These are phyloP conservation scores for Pythium biforme DNA, from an alignment of 352 stramenopile species.

Conservation along the genomic window DNA sequence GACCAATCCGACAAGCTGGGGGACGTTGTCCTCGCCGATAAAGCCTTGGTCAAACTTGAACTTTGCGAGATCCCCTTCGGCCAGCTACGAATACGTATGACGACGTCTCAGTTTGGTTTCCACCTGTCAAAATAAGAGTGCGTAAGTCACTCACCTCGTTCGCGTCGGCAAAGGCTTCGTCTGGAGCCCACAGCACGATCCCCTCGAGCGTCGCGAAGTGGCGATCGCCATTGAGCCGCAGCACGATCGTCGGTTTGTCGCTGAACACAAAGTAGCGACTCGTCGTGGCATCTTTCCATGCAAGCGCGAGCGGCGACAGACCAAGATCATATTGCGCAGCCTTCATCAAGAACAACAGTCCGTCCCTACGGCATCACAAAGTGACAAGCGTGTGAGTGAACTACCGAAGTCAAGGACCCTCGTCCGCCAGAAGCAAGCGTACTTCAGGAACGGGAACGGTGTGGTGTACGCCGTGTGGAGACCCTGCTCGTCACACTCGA, in stretches of 20 bases:
- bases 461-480: constrained; percentile 76
- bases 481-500: constrained; percentile 78
- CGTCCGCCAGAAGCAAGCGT: constrained; percentile 13
- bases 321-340: constrained; percentile 87
- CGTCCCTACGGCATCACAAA: constrained; percentile 52
- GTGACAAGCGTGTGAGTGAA: background rate
- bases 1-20: constrained; percentile 47
- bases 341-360: constrained; percentile 90
- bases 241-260: constrained; percentile 69
- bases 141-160: constrained; percentile 45
- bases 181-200: constrained; percentile 50
- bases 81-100: constrained; percentile 36
- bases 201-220: constrained; percentile 75
- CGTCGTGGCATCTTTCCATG: constrained; percentile 88
- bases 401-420: background rate
- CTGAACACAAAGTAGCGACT: constrained; percentile 81
- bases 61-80: constrained; percentile 72
- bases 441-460: constrained; percentile 87
- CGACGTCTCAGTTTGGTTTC: background rate
- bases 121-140: background rate
- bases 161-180: constrained; percentile 48
- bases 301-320: constrained; percentile 78
- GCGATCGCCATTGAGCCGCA: constrained; percentile 47
- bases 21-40: constrained; percentile 43
- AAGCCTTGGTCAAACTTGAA: constrained; percentile 74